Conservation (phyloP, 2,329 filamentous ascomycete species). For the Talaromyces sp. region DNA sequence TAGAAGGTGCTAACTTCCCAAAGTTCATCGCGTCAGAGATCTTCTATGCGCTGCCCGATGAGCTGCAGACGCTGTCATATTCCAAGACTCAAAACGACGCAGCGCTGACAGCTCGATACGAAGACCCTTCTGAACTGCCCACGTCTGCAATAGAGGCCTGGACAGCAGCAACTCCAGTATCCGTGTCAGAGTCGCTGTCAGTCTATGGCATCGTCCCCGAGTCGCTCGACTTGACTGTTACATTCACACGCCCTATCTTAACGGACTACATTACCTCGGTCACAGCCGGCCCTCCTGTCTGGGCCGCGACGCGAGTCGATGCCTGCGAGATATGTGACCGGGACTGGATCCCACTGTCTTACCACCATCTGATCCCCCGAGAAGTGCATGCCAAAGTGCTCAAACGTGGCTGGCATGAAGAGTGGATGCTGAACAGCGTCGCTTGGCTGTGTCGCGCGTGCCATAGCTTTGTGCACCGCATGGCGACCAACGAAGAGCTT, state of each 20-base stretch:
- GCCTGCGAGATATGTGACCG: slow-evolving; percentile 73
- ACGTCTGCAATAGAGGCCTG: slow-evolving; percentile 45
- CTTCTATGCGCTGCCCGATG: slow-evolving; percentile 58
- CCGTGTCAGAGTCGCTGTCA: slow-evolving; percentile 59
- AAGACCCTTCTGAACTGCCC: slow-evolving; percentile 51
- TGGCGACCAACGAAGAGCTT: slow-evolving; percentile 70
- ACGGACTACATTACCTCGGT: slow-evolving; percentile 55
- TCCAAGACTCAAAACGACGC: slow-evolving; percentile 46
- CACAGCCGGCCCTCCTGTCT: slow-evolving; percentile 59
- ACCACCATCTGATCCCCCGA: slow-evolving; percentile 81
- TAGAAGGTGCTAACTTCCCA: neutral
- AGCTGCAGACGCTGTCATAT: slow-evolving; percentile 59
- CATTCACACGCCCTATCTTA: slow-evolving; percentile 59
- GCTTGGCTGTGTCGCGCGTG: slow-evolving; percentile 83
- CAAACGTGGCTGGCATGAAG: slow-evolving; percentile 72
- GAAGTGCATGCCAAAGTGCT: slow-evolving; percentile 69
- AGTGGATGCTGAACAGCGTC: slow-evolving; percentile 69
- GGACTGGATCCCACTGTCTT: slow-evolving; percentile 69
- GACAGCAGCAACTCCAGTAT: slow-evolving; percentile 51
- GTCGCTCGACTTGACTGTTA: slow-evolving; percentile 36
- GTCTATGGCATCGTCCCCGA: slow-evolving; percentile 59
- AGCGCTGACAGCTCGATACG: slow-evolving; percentile 50
- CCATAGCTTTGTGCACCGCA: slow-evolving; percentile 73
- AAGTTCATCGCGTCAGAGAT: slow-evolving; percentile 65
- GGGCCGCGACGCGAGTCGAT: slow-evolving; percentile 49